phyloP scores from a whole-genome alignment of 2,329 filamentous ascomycete species.

The Fusarium sp. region DNA sequence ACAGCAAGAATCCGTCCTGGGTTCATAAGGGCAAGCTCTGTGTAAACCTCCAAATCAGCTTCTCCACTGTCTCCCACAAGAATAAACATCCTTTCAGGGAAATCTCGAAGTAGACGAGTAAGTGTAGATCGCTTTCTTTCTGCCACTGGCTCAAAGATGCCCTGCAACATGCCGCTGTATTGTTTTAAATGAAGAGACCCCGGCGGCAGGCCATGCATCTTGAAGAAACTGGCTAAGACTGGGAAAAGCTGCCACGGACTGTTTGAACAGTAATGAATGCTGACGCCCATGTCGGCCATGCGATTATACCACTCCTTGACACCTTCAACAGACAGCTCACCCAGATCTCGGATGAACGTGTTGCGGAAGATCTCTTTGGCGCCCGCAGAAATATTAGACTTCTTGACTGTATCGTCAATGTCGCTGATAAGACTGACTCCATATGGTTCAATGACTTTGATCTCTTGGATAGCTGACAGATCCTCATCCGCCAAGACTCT shows the following conservation, averaged over 20 bases:
- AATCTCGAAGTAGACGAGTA: conserved; percentile 86
- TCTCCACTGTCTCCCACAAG: conserved; percentile 96
- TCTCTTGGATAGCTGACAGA: conserved; percentile 80
- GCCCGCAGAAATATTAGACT: conserved; percentile 87
- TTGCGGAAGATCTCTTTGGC: conserved; percentile 96
- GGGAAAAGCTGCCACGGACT: conserved; percentile 98
- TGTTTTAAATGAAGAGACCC: conserved; percentile 96
- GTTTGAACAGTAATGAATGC: conserved; percentile 98
- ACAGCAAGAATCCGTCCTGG: conserved; percentile 85
- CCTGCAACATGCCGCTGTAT: conserved; percentile 96
- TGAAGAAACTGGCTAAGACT: conserved; percentile 85
- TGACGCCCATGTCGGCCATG: conserved; percentile 82
- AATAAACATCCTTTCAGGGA: conserved; percentile 88
- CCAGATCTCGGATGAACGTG: conserved; percentile 88
- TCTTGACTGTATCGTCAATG: conserved; percentile 97
- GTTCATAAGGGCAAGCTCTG: conserved; percentile 86
- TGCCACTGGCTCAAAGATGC: conserved; percentile 96
- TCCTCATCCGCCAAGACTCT: conserved; percentile 86
- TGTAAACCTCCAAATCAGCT: conserved; percentile 96
- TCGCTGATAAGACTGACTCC: conserved; percentile 96
- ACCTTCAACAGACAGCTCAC: conserved; percentile 83
- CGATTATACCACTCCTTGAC: conserved; percentile 89
- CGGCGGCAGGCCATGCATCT: conserved; percentile 78
- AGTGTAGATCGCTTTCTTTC: conserved; percentile 92
- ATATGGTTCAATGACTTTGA: conserved; percentile 78